Base-by-base conservation (phyloP, 139 green algal species). In the Chlamydomonas asymmetrica region DNA sequence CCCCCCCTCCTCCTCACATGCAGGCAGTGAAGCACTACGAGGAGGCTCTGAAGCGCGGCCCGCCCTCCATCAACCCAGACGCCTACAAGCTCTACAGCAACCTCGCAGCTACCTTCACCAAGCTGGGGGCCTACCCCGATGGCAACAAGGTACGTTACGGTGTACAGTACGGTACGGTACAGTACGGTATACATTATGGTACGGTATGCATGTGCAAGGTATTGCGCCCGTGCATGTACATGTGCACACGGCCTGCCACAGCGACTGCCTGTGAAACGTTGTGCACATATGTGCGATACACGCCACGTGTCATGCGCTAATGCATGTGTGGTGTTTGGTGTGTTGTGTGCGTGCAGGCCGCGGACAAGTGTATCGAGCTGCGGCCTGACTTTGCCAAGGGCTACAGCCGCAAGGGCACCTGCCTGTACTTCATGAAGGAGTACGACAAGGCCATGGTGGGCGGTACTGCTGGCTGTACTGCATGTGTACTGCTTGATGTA, bases 381-480 rank as follows among this genome's bases (percentile, higher is more conserved):
- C 86, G 91, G 35, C 97, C 97, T 18, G 80, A 85, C 49, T 99
- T 98, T 73, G 81, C 72, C 41, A 98, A 98, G 88, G 84, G 83
- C 4, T 91, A 92, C 80, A 85, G 64, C 48, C 88, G 94, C 50
- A 98, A 99, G 89, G 95, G 91, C 34, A 81, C 91, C 65, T 84
- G 97, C 74, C 91, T 98, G 85, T 98, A 94, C 90, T 96, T 99
- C 87, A 98, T 96, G 90, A 98, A 98, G 88, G 93, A 97, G 75
- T 97, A 94, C 75, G 88, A 95, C 73, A 93, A 96, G 82, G 84
- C 57, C n/a, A 20, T 27, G 9, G 27, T 54, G 43, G n/a, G n/a
- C n/a, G n/a, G n/a, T n/a, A n/a, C n/a, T n/a, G n/a, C n/a, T n/a
- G n/a, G n/a, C n/a, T n/a, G n/a, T n/a, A n/a, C n/a, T n/a, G n/a